Evolutionary conservation across 176 grass and related monocot genomes (phyloP), one percentile per base, ranked within the genome.

Genomic region (Hordeum vulgare): DNA sequence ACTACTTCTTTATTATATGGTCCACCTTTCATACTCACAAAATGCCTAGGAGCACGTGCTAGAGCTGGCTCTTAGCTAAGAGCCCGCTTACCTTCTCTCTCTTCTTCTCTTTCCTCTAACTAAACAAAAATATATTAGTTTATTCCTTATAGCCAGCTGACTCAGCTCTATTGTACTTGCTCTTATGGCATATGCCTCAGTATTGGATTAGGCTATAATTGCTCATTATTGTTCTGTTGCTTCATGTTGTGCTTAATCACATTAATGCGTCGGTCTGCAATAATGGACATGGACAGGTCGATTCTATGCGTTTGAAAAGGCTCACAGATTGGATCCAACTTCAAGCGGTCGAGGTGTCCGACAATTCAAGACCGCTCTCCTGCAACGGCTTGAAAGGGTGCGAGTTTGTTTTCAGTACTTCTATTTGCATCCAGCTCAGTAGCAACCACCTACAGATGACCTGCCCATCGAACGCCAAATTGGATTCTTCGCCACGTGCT

Each of bases 221-320:
- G 71, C 18, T 4, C 49, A 15, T 71, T 57, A 31, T 79, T 40
- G 2, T 58, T 51, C 4, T 26, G 41, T 24, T 18, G 18, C 17
- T 56, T 63, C 25, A 51, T 28, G 9, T 25, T 74, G 27, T 66
- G 42, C 71, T 88, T 41, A 74, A 29, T 86, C 18, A 84, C 47
- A 53, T 29, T 86, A 35, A 74, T 81, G 28, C 77, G 15, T n/a
- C 31, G 81, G 44, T 84, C 24, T 83, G 49, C 35, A 76, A 76
- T 68, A 20, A 80, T 94, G 85, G 21, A 66, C 86, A 98, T 94
- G 86, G 10, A 68, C 87, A 98, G 96, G 96, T 45, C 90, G 96
- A 23, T 98, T 98, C 85, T 98, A 95, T 62, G 96, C 96, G 62
- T 98, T 98, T 81, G 93, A 98, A 76, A 95, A 95, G 88, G 96